These are phyloP conservation scores for Pythium myriotylum DNA, from an alignment of 352 stramenopile species.

Conservation along the genomic window DNA sequence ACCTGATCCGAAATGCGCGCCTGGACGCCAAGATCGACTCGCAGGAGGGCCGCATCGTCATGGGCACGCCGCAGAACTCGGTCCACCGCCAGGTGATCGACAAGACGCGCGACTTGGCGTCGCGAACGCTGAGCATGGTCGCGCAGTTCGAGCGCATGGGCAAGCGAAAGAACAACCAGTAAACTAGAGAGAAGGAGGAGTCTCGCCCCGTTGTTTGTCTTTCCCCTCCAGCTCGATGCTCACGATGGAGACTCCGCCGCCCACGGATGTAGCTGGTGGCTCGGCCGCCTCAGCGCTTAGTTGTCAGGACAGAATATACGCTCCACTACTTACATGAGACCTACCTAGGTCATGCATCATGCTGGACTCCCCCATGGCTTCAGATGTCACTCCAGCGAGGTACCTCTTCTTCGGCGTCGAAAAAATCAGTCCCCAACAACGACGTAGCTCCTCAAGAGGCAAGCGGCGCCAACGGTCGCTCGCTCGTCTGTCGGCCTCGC, in stretches of 20 bases:
- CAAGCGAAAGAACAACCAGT: conserved; percentile 79
- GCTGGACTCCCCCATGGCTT: no score
- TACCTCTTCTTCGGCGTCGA: neutral
- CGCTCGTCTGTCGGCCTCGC: neutral
- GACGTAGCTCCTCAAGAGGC: no score
- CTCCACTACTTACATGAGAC: conserved; percentile 10
- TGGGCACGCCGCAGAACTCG: conserved; percentile 93
- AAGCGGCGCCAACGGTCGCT: conserved; percentile 11
- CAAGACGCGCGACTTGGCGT: conserved; percentile 95
- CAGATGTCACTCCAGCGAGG: conserved; percentile 12
- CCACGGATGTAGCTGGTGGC: conserved; percentile 12
- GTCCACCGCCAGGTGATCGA: conserved; percentile 98
- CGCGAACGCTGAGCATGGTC: conserved; percentile 90
- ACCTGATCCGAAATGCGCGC: conserved; percentile 97
- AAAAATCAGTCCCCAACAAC: neutral
- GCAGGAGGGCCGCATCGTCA: conserved; percentile 96
- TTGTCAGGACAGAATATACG: conserved; percentile 31
- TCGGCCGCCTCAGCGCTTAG: conserved; percentile 12
- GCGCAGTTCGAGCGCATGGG: conserved; percentile 85
- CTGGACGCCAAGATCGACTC: conserved; percentile 99
- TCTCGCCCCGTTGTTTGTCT: neutral
- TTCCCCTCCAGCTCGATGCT: neutral
- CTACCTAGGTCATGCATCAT: no score
- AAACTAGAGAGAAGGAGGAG: conserved; percentile 23
- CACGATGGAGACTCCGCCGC: conserved; percentile 4